A percentile compares a stretch with the other conserved stretches of the same genome.
phyloP scores from a whole-genome alignment of 169 alveolate genomes.

The Cystoisospora suis region DNA sequence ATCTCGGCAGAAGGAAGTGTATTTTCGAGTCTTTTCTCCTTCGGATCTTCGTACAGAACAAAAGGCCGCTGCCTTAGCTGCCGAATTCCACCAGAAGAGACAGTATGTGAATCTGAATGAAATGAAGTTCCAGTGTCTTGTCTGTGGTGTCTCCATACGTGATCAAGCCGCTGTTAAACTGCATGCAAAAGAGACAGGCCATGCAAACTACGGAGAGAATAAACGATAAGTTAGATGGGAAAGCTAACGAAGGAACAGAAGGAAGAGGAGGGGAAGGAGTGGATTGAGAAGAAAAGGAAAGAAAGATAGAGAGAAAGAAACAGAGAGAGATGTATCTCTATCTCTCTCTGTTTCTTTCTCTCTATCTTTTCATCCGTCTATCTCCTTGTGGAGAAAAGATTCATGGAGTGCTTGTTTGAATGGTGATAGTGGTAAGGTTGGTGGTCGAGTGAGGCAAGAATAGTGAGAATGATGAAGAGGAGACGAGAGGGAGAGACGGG shows the following conservation, averaged over 20 bases:
- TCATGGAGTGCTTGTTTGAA: neutral
- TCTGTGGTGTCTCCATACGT: neutral
- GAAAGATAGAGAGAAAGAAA: neutral
- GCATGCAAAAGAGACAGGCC: constrained; percentile 36
- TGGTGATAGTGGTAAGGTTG: neutral
- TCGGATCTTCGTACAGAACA: constrained; percentile 1
- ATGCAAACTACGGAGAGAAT: constrained; percentile 16
- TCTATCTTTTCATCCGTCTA: neutral
- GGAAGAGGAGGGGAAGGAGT: neutral
- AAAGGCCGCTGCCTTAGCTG: neutral
- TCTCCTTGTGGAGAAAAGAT: neutral
- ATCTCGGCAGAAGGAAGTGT: neutral
- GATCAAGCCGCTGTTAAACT: neutral
- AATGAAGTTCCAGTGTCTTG: constrained; percentile 21
- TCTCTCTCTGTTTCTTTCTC: neutral
- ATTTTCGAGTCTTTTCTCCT: constrained; percentile 16
- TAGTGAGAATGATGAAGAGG: neutral
- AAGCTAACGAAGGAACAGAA: neutral
- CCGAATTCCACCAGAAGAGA: neutral
- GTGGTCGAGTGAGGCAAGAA: neutral
- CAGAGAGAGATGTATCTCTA: neutral
- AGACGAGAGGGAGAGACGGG: no score
- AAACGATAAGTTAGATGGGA: neutral
- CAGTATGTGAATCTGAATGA: neutral
- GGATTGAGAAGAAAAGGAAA: neutral